phyloP scores from a whole-genome alignment of 2,329 filamentous ascomycete genomes.

The Nothophoma quercina region DNA sequence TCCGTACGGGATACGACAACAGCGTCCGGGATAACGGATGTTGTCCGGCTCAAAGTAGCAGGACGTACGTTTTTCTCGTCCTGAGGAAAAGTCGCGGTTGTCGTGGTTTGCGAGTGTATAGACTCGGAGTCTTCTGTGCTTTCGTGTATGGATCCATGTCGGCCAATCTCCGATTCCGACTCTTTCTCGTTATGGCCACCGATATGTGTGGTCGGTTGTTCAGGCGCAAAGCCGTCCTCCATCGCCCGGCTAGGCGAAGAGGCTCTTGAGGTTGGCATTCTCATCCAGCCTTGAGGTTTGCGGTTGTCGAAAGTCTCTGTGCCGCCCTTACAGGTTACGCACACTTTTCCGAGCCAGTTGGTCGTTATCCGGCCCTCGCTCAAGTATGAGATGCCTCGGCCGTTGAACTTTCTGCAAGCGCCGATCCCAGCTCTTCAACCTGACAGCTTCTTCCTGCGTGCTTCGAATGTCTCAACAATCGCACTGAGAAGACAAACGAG shows the following conservation, averaged over 20 bases:
- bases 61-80: slow-evolving; percentile 22
- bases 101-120: slow-evolving; percentile 31
- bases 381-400: slow-evolving; percentile 3
- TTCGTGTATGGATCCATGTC: slow-evolving; percentile 7
- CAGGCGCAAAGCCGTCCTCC: slow-evolving; percentile 11
- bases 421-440: neutral
- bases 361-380: slow-evolving; percentile 16
- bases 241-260: slow-evolving; percentile 5
- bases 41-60: slow-evolving; percentile 34
- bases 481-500: neutral
- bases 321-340: neutral
- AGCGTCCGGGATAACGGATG: slow-evolving; percentile 49
- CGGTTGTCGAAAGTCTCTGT: neutral
- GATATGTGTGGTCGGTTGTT: slow-evolving; percentile 5
- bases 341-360: slow-evolving; percentile 8
- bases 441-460: neutral
- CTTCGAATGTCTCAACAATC: neutral
- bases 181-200: slow-evolving; percentile 8
- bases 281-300: neutral
- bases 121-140: slow-evolving; percentile 10
- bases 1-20: slow-evolving; percentile 59
- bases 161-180: slow-evolving; percentile 3
- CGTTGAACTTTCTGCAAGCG: neutral
- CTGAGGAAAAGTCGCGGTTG: slow-evolving; percentile 29
- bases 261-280: slow-evolving; percentile 7